Percentiles rank a stretch among this genome's conserved stretches.
Evolutionary conservation across 2,329 filamentous ascomycete species (phyloP).

Genomic region (Beauveria pseudobassiana): DNA sequence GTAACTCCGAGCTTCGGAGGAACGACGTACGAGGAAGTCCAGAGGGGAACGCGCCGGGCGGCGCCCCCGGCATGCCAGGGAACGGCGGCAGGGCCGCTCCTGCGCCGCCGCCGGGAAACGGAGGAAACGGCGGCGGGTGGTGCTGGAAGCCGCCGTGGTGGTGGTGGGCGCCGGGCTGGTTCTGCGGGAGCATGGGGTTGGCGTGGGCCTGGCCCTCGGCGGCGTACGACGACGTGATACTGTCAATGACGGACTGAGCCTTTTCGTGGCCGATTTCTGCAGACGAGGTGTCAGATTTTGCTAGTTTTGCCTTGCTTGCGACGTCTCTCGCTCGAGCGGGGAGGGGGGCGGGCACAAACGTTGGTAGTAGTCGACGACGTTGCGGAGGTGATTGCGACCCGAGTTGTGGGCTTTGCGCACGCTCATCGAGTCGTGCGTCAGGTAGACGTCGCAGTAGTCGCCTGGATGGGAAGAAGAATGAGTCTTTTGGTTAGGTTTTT

Average conservation of each 20-base stretch:
- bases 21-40: conserved; percentile 45
- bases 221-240: conserved; percentile 91
- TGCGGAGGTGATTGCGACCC: conserved; percentile 91
- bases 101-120: conserved; percentile 43
- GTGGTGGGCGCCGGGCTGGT: conserved; percentile 44
- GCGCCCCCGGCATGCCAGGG: conserved; percentile 39
- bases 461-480: conserved; percentile 27
- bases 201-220: conserved; percentile 82
- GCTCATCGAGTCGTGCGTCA: conserved; percentile 99
- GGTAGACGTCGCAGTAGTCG: conserved; percentile 99
- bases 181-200: conserved; percentile 74
- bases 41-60: conserved; percentile 33
- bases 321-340: not conserved
- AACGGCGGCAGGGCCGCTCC: conserved; percentile 51
- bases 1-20: not conserved
- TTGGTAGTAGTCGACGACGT: conserved; percentile 98
- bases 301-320: not conserved
- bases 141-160: conserved; percentile 23
- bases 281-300: too few species aligned
- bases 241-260: conserved; percentile 96
- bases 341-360: conserved; percentile 42
- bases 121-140: conserved; percentile 47
- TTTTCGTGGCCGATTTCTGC: conserved; percentile 96
- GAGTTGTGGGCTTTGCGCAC: conserved; percentile 98
- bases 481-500: conserved; percentile 2